Evolutionary conservation across 1,139 yeast species (phyloP).

Genomic region (Magnusiomyces paraingens): DNA sequence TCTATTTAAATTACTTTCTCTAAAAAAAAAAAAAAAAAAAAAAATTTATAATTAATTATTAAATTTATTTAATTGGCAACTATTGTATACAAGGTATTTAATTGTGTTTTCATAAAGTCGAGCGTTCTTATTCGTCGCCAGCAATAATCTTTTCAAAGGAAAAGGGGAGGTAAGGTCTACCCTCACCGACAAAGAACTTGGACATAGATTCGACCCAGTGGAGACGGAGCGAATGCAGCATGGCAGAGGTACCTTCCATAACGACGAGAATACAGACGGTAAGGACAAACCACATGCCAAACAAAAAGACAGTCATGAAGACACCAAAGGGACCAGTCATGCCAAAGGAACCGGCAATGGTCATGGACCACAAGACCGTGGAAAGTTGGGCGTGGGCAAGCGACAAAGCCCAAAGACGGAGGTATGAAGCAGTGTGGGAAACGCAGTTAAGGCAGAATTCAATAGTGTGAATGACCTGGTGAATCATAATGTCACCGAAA

Average conservation of each 20-base stretch:
- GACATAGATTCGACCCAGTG: constrained; percentile 99
- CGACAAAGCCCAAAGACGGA: constrained; percentile 95
- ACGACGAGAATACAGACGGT: constrained; percentile 87
- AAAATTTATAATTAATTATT: background rate
- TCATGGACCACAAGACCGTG: constrained; percentile 93
- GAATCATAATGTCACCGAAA: constrained; percentile 91
- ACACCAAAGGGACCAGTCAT: constrained; percentile 65
- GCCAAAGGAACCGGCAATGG: constrained; percentile 77
- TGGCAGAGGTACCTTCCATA: constrained; percentile 99
- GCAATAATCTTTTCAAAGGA: constrained; percentile 37
- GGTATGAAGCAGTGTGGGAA: constrained; percentile 95
- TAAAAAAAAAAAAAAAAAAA: background rate
- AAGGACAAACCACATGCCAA: constrained; percentile 91
- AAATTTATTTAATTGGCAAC: background rate
- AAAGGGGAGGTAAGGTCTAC: constrained; percentile 81
- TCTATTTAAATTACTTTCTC: background rate
- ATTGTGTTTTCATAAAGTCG: background rate
- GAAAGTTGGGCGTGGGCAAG: constrained; percentile 96
- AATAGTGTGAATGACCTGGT: constrained; percentile 96
- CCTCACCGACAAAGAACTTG: constrained; percentile 94
- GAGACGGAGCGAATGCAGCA: constrained; percentile 92
- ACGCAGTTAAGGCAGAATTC: constrained; percentile 97
- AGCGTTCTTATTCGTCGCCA: background rate
- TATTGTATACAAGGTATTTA: background rate
- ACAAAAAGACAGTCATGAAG: constrained; percentile 63